Percentiles rank a stretch among this genome's conserved stretches.
Conservation (phyloP, 805 yeast genomes). For the Teunomyces gatunensis region DNA sequence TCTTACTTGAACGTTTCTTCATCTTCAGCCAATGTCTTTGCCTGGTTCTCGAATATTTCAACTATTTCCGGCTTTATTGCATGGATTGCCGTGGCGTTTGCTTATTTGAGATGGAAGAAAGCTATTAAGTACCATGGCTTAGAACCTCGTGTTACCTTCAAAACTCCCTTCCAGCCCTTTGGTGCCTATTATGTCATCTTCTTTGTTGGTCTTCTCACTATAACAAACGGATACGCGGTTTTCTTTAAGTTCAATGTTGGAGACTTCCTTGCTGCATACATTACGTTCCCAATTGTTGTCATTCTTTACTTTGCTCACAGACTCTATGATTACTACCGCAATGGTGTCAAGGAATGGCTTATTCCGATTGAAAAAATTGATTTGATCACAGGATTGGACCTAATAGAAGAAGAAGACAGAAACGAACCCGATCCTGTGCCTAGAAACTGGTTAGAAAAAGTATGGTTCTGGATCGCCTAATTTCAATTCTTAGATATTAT, state of each 20-base stretch:
- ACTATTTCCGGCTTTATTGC: conserved; percentile 67
- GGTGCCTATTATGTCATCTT: conserved; percentile 54
- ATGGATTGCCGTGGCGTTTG: conserved; percentile 54
- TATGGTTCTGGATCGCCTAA: conserved; percentile 52
- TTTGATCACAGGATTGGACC: conserved; percentile 56
- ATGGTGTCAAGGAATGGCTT: conserved; percentile 35
- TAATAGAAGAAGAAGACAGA: conserved; percentile 54
- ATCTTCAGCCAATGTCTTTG: conserved; percentile 52
- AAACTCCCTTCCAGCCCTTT: conserved; percentile 54
- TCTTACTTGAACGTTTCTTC: conserved; percentile 56
- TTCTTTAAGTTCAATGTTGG: conserved; percentile 56
- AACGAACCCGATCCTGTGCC: conserved; percentile 36
- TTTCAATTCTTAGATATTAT: background rate
- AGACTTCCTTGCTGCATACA: conserved; percentile 70
- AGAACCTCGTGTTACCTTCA: conserved; percentile 56
- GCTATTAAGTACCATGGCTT: conserved; percentile 55
- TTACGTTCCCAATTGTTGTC: conserved; percentile 58
- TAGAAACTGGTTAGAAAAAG: conserved; percentile 37
- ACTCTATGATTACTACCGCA: conserved; percentile 33
- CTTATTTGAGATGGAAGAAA: conserved; percentile 62
- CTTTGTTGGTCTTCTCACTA: conserved; percentile 49
- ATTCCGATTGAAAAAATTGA: conserved; percentile 59
- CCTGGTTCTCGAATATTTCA: conserved; percentile 64
- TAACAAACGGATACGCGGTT: conserved; percentile 74
- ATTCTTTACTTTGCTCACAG: conserved; percentile 59